These are phyloP conservation scores for Boletus subcaerulescens DNA, from an alignment of 768 basidiomycete species.

Conservation along the genomic window DNA sequence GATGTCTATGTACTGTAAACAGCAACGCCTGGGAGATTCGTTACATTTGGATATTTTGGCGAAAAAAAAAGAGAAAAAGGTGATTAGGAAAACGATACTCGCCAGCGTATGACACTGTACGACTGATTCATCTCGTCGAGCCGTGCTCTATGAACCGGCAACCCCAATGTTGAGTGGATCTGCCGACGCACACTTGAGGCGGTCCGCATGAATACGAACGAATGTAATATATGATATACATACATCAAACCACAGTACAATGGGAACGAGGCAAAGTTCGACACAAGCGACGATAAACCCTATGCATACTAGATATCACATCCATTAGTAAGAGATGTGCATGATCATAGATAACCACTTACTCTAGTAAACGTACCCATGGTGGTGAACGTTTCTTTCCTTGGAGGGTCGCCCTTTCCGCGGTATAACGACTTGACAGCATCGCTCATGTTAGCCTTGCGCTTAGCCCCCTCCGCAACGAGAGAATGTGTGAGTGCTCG, in stretches of 20 bases:
- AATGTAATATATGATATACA: slow-evolving; percentile 3
- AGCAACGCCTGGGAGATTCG: too few relatives aligned
- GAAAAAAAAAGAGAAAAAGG: too few relatives aligned
- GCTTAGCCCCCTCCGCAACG: slow-evolving; percentile 77
- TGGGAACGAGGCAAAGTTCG: background rate
- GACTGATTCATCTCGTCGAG: too few relatives aligned
- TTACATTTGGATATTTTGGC: too few relatives aligned
- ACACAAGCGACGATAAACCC: background rate
- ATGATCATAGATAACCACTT: slow-evolving; percentile 30
- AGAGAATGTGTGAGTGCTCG: slow-evolving; percentile 69
- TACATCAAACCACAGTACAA: slow-evolving; percentile 10
- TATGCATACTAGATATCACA: slow-evolving; percentile 21
- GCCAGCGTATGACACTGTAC: too few relatives aligned
- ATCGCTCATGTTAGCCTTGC: slow-evolving; percentile 81
- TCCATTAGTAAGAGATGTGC: background rate
- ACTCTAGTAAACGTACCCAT: slow-evolving; percentile 91
- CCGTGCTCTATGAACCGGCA: too few relatives aligned
- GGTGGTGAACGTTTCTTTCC: slow-evolving; percentile 89
- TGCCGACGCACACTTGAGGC: too few relatives aligned
- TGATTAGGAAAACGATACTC: too few relatives aligned
- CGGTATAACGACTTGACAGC: slow-evolving; percentile 80
- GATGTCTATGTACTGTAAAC: background rate
- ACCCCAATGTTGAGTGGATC: too few relatives aligned
- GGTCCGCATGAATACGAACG: background rate
- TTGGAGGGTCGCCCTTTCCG: slow-evolving; percentile 49